Evolutionary conservation across 164 flowering plant genomes (phyloP).

Genomic region (Chloranthus sessilifolius): DNA sequence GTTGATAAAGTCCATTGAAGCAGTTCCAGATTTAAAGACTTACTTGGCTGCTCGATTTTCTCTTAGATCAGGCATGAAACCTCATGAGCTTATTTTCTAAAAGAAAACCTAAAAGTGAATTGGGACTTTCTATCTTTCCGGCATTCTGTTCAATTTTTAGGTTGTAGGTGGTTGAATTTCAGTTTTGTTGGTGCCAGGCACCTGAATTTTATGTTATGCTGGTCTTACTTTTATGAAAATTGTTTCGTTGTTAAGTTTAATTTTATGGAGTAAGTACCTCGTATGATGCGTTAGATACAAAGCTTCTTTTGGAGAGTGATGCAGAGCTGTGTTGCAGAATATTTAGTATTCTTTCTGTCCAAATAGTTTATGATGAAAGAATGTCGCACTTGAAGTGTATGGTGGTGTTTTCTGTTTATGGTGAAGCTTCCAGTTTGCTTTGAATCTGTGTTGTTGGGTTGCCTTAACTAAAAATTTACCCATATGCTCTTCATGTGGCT

Average conservation of each 20-base stretch:
- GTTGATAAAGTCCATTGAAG: conserved; percentile 50
- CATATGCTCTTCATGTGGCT: too few relatives aligned
- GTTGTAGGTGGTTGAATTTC: neutral
- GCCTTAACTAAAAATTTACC: too few relatives aligned
- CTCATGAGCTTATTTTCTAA: conserved; percentile 74
- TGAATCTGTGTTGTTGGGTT: too few relatives aligned
- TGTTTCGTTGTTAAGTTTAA: neutral
- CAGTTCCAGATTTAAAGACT: conserved; percentile 57
- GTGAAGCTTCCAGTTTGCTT: too few relatives aligned
- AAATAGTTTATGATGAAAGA: too few relatives aligned
- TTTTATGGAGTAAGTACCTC: neutral
- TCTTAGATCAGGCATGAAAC: conserved; percentile 71
- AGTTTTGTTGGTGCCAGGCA: neutral
- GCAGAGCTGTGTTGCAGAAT: too few relatives aligned
- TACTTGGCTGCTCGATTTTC: conserved; percentile 59
- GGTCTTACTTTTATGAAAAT: neutral
- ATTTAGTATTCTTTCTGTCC: too few relatives aligned
- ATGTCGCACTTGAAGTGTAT: too few relatives aligned
- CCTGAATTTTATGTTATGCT: neutral
- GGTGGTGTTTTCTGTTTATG: too few relatives aligned
- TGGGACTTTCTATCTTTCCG: neutral
- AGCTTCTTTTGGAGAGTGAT: too few relatives aligned
- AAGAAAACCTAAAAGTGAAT: neutral
- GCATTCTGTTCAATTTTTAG: neutral
- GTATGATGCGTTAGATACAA: too few relatives aligned